Evolutionary conservation across 768 basidiomycete species (phyloP).

Genomic region (Filobasidium wieringae): DNA sequence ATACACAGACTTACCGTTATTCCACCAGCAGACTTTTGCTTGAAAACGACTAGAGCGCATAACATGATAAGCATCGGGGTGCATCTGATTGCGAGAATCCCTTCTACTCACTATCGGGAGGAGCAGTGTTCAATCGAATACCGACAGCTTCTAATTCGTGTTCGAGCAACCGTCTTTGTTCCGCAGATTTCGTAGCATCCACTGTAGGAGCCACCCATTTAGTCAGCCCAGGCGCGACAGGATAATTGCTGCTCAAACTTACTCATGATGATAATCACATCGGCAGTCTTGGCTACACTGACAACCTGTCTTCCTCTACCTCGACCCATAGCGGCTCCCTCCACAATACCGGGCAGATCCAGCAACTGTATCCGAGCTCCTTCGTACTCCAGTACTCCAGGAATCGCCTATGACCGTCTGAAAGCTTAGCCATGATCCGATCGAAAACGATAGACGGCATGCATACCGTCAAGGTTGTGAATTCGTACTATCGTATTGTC

Average conservation of each 20-base stretch:
- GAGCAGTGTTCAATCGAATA: constrained; percentile 77
- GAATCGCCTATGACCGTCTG: constrained; percentile 55
- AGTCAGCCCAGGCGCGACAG: not conserved
- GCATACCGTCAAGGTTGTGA: constrained; percentile 74
- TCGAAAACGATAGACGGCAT: not conserved
- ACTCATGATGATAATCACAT: constrained; percentile 59
- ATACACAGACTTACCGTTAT: constrained; percentile 3
- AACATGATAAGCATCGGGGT: not conserved
- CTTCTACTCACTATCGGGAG: constrained; percentile 53
- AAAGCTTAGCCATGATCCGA: not conserved
- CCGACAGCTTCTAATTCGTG: constrained; percentile 93
- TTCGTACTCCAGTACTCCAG: constrained; percentile 91
- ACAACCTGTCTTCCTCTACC: constrained; percentile 95
- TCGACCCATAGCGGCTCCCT: constrained; percentile 48
- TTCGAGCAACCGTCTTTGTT: constrained; percentile 77
- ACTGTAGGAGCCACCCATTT: constrained; percentile 17
- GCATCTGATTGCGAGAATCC: not conserved
- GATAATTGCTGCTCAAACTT: constrained; percentile 5
- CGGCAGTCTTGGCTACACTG: constrained; percentile 77
- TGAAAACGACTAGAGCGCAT: constrained; percentile 60
- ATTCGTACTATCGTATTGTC: constrained; percentile 53
- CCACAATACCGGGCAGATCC: constrained; percentile 87
- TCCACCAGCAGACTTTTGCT: constrained; percentile 81
- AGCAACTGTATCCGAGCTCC: constrained; percentile 87
- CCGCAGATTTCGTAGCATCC: constrained; percentile 47